Evolutionary conservation across 2,329 filamentous ascomycete species (phyloP).

Genomic region (Geosmithia putterillii): DNA sequence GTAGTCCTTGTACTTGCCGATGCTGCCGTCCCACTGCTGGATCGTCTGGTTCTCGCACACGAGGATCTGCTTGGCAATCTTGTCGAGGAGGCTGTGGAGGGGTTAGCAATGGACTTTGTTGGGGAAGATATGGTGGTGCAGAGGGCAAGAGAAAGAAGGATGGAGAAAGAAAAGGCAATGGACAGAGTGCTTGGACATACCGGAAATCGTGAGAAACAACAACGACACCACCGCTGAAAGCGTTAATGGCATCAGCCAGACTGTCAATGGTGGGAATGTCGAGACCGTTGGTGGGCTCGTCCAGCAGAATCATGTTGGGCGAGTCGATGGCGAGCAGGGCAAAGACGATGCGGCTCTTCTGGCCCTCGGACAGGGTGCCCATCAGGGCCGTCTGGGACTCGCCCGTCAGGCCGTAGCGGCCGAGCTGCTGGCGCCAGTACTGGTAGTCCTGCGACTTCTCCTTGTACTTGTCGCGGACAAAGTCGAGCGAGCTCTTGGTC

Average conservation of each 20-base stretch:
- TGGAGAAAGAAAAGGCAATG: conserved; percentile 6
- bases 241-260: conserved; percentile 93
- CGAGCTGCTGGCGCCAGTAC: conserved; percentile 98
- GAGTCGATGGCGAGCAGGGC: conserved; percentile 88
- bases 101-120: neutral
- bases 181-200: conserved; percentile 38
- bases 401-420: conserved; percentile 84
- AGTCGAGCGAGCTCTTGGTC: conserved; percentile 95
- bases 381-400: conserved; percentile 94
- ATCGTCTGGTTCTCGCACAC: conserved; percentile 98
- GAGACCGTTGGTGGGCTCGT: conserved; percentile 98
- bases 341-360: conserved; percentile 97
- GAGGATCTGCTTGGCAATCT: conserved; percentile 99
- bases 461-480: conserved; percentile 89
- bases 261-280: conserved; percentile 98
- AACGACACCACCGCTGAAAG: conserved; percentile 90
- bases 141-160: conserved; percentile 3
- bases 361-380: conserved; percentile 93
- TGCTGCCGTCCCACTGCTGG: conserved; percentile 74
- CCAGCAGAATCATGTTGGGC: conserved; percentile 94
- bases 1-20: conserved; percentile 95
- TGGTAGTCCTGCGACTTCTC: conserved; percentile 93
- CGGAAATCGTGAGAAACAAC: conserved; percentile 99
- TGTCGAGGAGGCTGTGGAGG: conserved; percentile 76
- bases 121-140: conserved; percentile 1